Base-by-base conservation (phyloP, 768 basidiomycete species). In the Auriscalpium orientale region DNA sequence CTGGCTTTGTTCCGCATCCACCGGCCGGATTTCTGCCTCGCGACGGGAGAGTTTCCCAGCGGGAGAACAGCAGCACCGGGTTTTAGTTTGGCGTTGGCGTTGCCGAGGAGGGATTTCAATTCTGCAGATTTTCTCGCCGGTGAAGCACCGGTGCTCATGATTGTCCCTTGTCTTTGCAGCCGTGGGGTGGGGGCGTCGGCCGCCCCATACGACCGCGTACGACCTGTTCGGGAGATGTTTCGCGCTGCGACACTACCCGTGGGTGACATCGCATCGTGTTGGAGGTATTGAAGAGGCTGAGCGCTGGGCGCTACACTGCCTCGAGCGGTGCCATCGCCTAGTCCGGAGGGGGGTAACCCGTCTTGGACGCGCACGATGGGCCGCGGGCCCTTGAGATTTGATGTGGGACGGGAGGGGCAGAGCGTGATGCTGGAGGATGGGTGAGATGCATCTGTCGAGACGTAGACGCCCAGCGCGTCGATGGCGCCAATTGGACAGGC, bases 71-170 rank as follows among this genome's bases (percentile, higher is more conserved):
- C 71, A 16, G 83, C 77, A 11, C 81, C 79, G 34, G 77, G 66
- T 65, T 79, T 82, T 40, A 88, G 68, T 44, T 79, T 77, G 22
- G 83, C 76, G 54, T 75, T 70, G 0, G 80, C 72, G 64, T 85
- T 79, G 12, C 89, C 88, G 8, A 89, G 76, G 51, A 89, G 75
- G 35, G 77, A 67, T 56, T 79, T 80, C 49, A 87, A 74, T 62
- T 87, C 84, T 16, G 76, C 76, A 8, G 79, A 74, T 50, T 75
- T 82, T 61, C 76, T 71, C 34, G 72, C 70, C 33, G 80, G 74
- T 4, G 78, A 71, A 15, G 72, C 75, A n/a, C 78, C 76, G 46
- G 75, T 68, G 62, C 72, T 79, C 48, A 85, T 72, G 44, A 85
- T 70, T 18, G 83, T 86, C 21, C 78, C 79, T 48, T 74, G 77